Evolutionary conservation across 768 basidiomycete genomes (phyloP).

Genomic region (Tulasnella sp.): DNA sequence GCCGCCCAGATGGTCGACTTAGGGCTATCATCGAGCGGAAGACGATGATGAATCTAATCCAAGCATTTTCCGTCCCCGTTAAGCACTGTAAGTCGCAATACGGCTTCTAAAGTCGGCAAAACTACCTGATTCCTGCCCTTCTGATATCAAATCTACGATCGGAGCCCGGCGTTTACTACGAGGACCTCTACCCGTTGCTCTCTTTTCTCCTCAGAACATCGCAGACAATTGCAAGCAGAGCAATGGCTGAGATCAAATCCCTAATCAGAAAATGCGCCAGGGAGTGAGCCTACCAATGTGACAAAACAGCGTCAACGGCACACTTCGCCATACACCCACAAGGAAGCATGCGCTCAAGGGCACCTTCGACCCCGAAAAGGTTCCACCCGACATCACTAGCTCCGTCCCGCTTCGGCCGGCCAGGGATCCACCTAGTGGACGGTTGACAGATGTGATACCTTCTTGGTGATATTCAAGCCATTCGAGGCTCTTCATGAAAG

Average conservation of each 20-base stretch:
- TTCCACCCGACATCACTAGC: not conserved
- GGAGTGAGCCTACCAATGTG: not conserved
- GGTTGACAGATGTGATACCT: constrained; percentile 40
- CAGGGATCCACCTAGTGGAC: constrained; percentile 43
- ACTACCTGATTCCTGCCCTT: not conserved
- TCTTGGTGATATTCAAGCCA: constrained; percentile 43
- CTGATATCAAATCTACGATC: constrained; percentile 44
- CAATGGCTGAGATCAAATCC: not conserved
- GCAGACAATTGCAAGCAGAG: no score
- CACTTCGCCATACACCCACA: constrained; percentile 14
- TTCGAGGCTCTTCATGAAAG: constrained; percentile 21
- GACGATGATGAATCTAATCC: constrained; percentile 15
- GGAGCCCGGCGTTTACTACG: constrained; percentile 59
- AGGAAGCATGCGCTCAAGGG: constrained; percentile 12
- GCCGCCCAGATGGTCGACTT: not conserved
- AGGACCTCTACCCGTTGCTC: constrained; percentile 60
- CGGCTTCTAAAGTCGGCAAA: no score
- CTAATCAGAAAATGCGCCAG: no score
- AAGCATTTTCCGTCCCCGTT: constrained; percentile 8
- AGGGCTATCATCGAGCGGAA: constrained; percentile 13
- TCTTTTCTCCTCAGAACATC: constrained; percentile 38
- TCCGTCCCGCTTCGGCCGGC: constrained; percentile 35
- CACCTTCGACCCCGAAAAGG: constrained; percentile 16
- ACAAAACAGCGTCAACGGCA: not conserved
- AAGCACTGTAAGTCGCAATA: constrained; percentile 7